Base-by-base conservation (phyloP, 176 grass and related monocot species). In the Triticum dicoccoides region DNA sequence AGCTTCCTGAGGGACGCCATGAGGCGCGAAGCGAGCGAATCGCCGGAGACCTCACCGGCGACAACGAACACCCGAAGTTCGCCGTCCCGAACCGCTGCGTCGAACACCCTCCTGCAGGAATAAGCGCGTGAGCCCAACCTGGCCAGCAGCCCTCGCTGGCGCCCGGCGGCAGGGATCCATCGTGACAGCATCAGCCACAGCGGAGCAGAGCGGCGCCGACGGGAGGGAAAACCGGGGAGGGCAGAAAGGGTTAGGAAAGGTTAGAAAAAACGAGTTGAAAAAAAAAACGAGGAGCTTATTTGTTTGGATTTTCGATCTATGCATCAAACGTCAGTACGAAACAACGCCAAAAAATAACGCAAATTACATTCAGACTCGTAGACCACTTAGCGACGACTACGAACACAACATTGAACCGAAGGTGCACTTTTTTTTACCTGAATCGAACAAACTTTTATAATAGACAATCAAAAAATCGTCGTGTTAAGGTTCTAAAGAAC, bases 41-140 rank as follows among this genome's bases (percentile, higher is more conserved):
- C 94, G 76, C 97, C 94, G 29, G 97, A 96, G 82, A 98, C 97
- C 90, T 98, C 97, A 11, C 97, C 94, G 37, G 97, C 97, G 70
- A 98, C 92, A 61, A 98, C 76, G 84, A 98, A 96, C 83, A 94
- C 90, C 59, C 96, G 89, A 66, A 98, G 86, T 80, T 96, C 94
- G 81, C 97, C 97, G 38, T 96, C 97, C 38, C 88, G 82, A 13
- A 74, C 74, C 4, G 97, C 97, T 42, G 85, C 69, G 85, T 98
- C 92, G 34, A 94, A 74, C 59, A 92, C 83, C 47, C 78, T 91
- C 58, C 62, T 33, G 18, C 23, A 15, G 15, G 85, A 79, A 69
- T 87, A 90, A 30, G 63, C 68, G 51, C 79, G 83, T 13, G 81
- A 15, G 29, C 49, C 61, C 12, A 74, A 18, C 47, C 72, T 76